phyloP scores from a whole-genome alignment of 2,329 filamentous ascomycete genomes.

The Herpomyces periplanetae region DNA sequence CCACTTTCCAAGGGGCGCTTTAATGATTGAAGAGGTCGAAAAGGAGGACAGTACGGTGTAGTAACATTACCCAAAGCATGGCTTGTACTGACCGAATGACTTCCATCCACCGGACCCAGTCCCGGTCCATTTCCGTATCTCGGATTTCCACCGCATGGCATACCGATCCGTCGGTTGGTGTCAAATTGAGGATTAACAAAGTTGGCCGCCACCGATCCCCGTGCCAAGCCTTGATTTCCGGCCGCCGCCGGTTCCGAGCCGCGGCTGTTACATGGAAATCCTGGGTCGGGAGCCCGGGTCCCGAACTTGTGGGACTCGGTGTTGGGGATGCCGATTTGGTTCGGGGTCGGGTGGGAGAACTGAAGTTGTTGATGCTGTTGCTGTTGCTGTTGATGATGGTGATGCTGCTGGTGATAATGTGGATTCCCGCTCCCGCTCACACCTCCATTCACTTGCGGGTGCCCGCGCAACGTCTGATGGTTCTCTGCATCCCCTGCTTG shows the following conservation, averaged over 20 bases:
- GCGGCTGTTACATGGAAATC: constrained; percentile 1
- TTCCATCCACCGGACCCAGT: too few relatives aligned
- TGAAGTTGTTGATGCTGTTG: constrained; percentile 2
- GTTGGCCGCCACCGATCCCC: constrained; percentile 6
- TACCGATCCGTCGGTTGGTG: constrained; percentile 11
- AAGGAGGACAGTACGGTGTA: too few relatives aligned
- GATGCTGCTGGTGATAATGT: background rate
- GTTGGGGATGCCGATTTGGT: constrained; percentile 3
- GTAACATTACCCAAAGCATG: too few relatives aligned
- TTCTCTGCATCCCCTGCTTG: constrained; percentile 4
- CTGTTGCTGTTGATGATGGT: constrained; percentile 1
- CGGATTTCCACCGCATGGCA: constrained; percentile 9
- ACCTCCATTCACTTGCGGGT: constrained; percentile 5
- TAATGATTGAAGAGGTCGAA: too few relatives aligned
- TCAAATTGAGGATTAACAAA: constrained; percentile 13
- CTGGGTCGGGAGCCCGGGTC: constrained; percentile 1
- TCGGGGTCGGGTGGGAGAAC: constrained; percentile 5
- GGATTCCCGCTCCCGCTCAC: constrained; percentile 4
- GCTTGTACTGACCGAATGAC: too few relatives aligned
- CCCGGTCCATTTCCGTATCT: too few relatives aligned
- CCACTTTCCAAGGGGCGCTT: too few relatives aligned
- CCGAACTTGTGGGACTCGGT: constrained; percentile 1
- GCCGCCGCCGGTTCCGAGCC: constrained; percentile 1
- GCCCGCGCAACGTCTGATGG: constrained; percentile 5
- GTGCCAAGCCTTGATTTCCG: constrained; percentile 1